phyloP scores from a whole-genome alignment of 2,329 filamentous ascomycete genomes.

The Zymoseptoria passerinii region DNA sequence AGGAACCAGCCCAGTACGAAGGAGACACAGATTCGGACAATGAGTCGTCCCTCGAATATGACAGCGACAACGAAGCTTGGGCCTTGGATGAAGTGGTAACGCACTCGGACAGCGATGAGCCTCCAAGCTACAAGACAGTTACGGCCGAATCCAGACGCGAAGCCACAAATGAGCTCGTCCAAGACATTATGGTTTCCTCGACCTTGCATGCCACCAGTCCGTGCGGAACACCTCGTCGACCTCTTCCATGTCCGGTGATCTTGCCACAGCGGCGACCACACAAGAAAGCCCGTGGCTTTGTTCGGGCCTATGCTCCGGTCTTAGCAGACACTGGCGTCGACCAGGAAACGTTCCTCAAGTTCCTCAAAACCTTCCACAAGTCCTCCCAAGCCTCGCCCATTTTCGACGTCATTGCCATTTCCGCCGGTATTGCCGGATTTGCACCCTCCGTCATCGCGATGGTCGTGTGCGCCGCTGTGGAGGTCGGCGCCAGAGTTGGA shows the following conservation, averaged over 20 bases:
- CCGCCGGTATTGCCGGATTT: slow-evolving; percentile 32
- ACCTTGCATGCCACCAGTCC: background rate
- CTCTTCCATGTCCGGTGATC: slow-evolving; percentile 41
- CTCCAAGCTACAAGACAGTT: slow-evolving; percentile 24
- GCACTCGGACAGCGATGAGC: slow-evolving; percentile 9
- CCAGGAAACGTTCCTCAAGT: slow-evolving; percentile 42
- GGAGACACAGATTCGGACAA: slow-evolving; percentile 9
- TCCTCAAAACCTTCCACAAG: slow-evolving; percentile 42
- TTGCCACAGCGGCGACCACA: slow-evolving; percentile 46
- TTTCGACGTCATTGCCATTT: slow-evolving; percentile 21
- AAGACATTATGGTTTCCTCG: slow-evolving; percentile 13
- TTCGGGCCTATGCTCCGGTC: slow-evolving; percentile 46
- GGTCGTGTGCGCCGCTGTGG: slow-evolving; percentile 38
- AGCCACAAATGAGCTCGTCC: slow-evolving; percentile 18
- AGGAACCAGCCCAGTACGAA: background rate
- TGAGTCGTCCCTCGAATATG: slow-evolving; percentile 12
- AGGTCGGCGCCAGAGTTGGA: slow-evolving; percentile 36
- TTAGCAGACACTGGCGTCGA: slow-evolving; percentile 42
- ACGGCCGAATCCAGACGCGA: slow-evolving; percentile 9
- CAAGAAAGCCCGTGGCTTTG: slow-evolving; percentile 42
- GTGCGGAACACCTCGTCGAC: background rate
- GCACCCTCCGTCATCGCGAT: slow-evolving; percentile 36
- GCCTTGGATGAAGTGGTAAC: slow-evolving; percentile 25
- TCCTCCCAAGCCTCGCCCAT: slow-evolving; percentile 33
- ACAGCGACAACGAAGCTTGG: slow-evolving; percentile 26